A percentile compares a stretch with the other conserved stretches of the same genome.
These are phyloP conservation scores for Pseudogymnoascus sp. DNA, from an alignment of 2,329 filamentous ascomycete species.

Conservation along the genomic window DNA sequence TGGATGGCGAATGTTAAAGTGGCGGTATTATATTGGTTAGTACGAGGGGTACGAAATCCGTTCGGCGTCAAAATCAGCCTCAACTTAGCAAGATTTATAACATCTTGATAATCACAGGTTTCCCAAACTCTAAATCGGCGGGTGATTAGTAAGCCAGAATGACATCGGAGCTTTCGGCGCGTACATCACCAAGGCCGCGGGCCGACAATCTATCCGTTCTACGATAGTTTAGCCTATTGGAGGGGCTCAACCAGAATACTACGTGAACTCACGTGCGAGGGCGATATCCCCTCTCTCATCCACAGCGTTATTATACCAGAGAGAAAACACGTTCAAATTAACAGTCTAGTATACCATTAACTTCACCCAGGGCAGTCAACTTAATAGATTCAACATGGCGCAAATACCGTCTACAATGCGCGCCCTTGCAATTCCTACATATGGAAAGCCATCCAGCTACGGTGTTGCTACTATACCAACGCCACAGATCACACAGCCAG, in stretches of 20 bases:
- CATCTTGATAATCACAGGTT: slow-evolving; percentile 4
- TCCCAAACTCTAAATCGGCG: not conserved
- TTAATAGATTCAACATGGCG: slow-evolving; percentile 13
- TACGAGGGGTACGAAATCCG: not conserved
- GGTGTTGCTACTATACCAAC: slow-evolving; percentile 32
- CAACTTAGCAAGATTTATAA: not conserved
- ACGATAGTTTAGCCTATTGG: not conserved
- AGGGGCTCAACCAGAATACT: not conserved
- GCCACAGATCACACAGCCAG: slow-evolving; percentile 34
- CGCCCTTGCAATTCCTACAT: slow-evolving; percentile 19
- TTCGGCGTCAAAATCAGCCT: not conserved
- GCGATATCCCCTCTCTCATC: not conserved
- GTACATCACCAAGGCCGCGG: not conserved
- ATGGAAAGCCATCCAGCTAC: slow-evolving; percentile 21
- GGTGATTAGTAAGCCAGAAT: not conserved
- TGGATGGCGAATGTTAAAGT: not conserved
- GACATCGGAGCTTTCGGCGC: not conserved
- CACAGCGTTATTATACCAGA: not conserved
- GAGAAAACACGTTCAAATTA: not conserved
- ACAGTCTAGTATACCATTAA: not conserved
- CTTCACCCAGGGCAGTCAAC: not conserved
- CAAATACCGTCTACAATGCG: slow-evolving; percentile 20
- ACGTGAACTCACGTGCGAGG: not conserved
- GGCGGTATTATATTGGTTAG: not conserved
- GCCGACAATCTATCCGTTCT: not conserved